Percentiles rank a stretch among this genome's conserved stretches.
Evolutionary conservation across 495 filamentous ascomycete species (phyloP).

Genomic region (Parachaetomium inaequale): DNA sequence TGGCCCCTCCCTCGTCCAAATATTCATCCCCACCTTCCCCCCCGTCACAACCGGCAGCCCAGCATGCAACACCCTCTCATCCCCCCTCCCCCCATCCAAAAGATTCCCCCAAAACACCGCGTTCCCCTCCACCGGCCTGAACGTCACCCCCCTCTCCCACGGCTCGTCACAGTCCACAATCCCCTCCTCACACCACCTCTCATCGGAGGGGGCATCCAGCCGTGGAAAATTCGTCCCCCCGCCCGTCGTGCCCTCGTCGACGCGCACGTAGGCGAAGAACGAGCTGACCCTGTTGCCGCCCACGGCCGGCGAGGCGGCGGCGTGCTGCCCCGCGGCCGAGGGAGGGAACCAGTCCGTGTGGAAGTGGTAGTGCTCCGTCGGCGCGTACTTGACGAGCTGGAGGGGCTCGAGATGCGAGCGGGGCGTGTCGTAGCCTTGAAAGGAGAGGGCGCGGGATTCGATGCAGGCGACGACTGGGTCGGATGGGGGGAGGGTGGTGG

Average conservation of each 20-base stretch:
- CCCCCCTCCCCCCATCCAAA: constrained; percentile 51
- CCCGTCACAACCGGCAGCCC: constrained; percentile 64
- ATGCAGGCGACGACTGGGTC: constrained; percentile 63
- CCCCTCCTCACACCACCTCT: constrained; percentile 54
- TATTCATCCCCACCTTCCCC: constrained; percentile 77
- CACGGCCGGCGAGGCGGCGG: constrained; percentile 27
- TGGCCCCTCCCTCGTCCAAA: constrained; percentile 56
- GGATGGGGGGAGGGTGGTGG: constrained; percentile 42
- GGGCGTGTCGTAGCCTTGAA: constrained; percentile 59
- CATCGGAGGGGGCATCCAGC: constrained; percentile 35
- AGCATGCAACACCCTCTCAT: constrained; percentile 65
- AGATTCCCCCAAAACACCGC: constrained; percentile 78
- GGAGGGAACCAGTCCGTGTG: constrained; percentile 58
- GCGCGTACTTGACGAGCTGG: constrained; percentile 52
- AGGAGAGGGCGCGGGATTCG: constrained; percentile 61
- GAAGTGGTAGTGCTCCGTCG: constrained; percentile 48
- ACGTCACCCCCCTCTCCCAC: constrained; percentile 59
- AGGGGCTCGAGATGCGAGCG: constrained; percentile 49
- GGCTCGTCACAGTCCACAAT: constrained; percentile 55
- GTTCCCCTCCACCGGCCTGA: constrained; percentile 64
- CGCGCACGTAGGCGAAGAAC: constrained; percentile 56
- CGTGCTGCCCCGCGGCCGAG: constrained; percentile 25
- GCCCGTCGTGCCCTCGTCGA: constrained; percentile 46
- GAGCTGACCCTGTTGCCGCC: constrained; percentile 50
- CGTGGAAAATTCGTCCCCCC: constrained; percentile 58